These are phyloP conservation scores for Pulveroboletus sp. DNA, from an alignment of 768 basidiomycete species.

Conservation along the genomic window DNA sequence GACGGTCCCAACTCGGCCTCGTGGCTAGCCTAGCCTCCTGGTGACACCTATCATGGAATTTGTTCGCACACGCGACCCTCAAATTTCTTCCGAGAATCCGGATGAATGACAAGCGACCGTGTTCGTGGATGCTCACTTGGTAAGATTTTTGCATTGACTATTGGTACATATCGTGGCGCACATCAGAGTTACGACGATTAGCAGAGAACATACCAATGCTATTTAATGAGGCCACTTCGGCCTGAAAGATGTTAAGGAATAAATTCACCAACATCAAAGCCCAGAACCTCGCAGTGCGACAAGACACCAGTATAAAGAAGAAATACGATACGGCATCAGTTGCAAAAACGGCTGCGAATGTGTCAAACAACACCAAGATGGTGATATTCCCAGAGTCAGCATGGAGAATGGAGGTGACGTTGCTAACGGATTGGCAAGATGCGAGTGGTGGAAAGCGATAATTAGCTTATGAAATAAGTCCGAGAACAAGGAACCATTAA, in stretches of 20 bases:
- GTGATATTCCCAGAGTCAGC: not conserved
- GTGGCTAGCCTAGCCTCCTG: not conserved
- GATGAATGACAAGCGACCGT: too few relatives aligned
- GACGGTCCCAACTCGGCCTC: too few relatives aligned
- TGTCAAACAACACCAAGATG: not conserved
- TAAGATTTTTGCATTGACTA: not conserved
- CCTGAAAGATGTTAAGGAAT: not conserved
- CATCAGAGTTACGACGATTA: not conserved
- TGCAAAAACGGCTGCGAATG: not conserved
- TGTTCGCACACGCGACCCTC: too few relatives aligned
- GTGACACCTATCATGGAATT: too few relatives aligned
- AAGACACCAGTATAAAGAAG: not conserved
- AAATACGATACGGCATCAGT: constrained; percentile 1
- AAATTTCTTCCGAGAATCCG: too few relatives aligned
- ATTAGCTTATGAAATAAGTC: constrained; percentile 16
- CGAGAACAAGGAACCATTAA: constrained; percentile 11
- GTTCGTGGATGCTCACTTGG: not conserved
- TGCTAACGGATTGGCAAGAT: not conserved
- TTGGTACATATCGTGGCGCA: constrained; percentile 5
- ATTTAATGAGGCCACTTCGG: constrained; percentile 9
- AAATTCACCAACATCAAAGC: not conserved
- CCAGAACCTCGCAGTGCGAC: not conserved
- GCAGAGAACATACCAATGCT: constrained; percentile 4
- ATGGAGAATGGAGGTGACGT: not conserved
- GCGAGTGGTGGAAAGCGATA: constrained; percentile 6